Evolutionary conservation across 2,329 filamentous ascomycete genomes (phyloP).

Genomic region (Calonectria pauciramosa): DNA sequence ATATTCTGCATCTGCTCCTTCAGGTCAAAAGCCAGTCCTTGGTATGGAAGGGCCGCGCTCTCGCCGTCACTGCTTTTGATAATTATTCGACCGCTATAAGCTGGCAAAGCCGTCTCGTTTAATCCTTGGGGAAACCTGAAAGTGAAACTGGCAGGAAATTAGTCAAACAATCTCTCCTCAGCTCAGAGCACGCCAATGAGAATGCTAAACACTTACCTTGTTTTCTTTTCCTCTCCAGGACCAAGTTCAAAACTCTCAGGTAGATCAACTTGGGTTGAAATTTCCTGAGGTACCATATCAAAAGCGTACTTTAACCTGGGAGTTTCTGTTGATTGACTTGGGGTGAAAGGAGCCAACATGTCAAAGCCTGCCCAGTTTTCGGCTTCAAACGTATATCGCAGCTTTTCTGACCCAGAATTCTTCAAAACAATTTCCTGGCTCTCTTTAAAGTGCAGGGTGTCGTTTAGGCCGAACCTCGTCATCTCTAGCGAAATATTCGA

Average conservation of each 20-base stretch:
- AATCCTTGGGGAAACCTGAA: background rate
- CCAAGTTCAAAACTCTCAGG: background rate
- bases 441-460: background rate
- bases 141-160: background rate
- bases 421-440: background rate
- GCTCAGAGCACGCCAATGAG: background rate
- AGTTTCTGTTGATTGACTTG: background rate
- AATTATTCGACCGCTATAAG: background rate
- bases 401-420: background rate
- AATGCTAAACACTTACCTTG: background rate
- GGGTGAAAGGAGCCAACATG: background rate
- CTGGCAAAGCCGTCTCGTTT: background rate
- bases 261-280: background rate
- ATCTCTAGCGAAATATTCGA: background rate
- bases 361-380: conserved; percentile 1
- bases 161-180: background rate
- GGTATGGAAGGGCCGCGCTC: background rate
- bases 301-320: background rate
- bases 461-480: background rate
- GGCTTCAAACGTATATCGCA: background rate
- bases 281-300: background rate
- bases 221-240: background rate
- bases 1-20: conserved; percentile 1
- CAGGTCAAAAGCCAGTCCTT: background rate
- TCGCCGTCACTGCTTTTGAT: background rate